Evolutionary conservation across 805 yeast species (phyloP).

Genomic region (Hanseniaspora osmophila): DNA sequence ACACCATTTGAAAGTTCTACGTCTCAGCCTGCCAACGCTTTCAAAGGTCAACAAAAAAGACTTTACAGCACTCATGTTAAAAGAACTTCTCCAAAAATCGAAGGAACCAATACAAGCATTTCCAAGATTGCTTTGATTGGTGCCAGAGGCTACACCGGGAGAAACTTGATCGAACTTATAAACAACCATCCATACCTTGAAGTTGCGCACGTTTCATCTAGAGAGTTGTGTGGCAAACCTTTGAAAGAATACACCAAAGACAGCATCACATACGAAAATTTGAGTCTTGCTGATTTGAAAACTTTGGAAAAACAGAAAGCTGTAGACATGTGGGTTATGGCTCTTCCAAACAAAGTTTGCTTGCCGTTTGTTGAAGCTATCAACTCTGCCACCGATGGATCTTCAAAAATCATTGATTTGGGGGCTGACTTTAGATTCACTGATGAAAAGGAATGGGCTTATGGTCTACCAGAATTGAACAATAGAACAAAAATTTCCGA

Average conservation of each 20-base stretch:
- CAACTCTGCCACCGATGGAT: slow-evolving; percentile 46
- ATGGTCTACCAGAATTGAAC: slow-evolving; percentile 88
- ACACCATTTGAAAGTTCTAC: slow-evolving; percentile 14
- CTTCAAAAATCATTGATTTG: slow-evolving; percentile 75
- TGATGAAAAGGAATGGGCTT: slow-evolving; percentile 73
- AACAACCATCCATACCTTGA: slow-evolving; percentile 81
- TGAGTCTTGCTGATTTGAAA: slow-evolving; percentile 76
- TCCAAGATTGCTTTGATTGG: slow-evolving; percentile 88
- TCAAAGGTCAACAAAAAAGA: slow-evolving; percentile 37
- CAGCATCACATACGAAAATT: slow-evolving; percentile 67
- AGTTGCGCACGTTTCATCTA: slow-evolving; percentile 84
- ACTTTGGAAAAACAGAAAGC: slow-evolving; percentile 58
- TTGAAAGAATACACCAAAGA: slow-evolving; percentile 77
- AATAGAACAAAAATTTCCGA: slow-evolving; percentile 49
- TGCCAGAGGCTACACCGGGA: slow-evolving; percentile 96
- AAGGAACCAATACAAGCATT: slow-evolving; percentile 45
- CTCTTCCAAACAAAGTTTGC: slow-evolving; percentile 95
- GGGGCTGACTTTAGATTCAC: slow-evolving; percentile 96
- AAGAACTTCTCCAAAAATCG: slow-evolving; percentile 42
- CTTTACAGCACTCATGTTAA: slow-evolving; percentile 29
- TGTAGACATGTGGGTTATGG: slow-evolving; percentile 98
- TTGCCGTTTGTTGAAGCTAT: slow-evolving; percentile 75
- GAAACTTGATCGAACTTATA: slow-evolving; percentile 74
- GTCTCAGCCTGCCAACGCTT: slow-evolving; percentile 22
- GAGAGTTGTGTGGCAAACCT: slow-evolving; percentile 81